Conservation (phyloP, 2,329 filamentous ascomycete genomes). For the Microcyclosporella mali region DNA sequence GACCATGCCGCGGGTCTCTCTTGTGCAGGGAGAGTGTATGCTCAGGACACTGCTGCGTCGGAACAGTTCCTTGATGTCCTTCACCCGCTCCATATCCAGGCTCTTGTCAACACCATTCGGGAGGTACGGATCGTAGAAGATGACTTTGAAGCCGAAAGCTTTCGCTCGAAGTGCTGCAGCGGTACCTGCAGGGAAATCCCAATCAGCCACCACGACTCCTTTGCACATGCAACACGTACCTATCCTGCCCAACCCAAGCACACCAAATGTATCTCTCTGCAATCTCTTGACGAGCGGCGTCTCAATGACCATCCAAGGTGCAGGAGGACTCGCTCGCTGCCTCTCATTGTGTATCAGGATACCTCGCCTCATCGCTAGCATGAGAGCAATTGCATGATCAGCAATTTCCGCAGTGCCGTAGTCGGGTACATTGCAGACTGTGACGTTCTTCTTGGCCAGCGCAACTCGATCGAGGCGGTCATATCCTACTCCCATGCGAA, state of each 20-base stretch:
- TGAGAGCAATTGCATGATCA: slow-evolving; percentile 28
- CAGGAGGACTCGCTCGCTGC: slow-evolving; percentile 27
- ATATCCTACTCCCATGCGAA: slow-evolving; percentile 31
- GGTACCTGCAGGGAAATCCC: slow-evolving; percentile 4
- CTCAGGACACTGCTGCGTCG: slow-evolving; percentile 54
- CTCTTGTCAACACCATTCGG: slow-evolving; percentile 30
- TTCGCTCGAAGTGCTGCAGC: slow-evolving; percentile 28
- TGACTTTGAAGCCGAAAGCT: slow-evolving; percentile 28
- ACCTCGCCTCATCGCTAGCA: slow-evolving; percentile 25
- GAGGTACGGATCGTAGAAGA: slow-evolving; percentile 32
- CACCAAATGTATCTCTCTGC: slow-evolving; percentile 24
- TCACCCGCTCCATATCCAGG: slow-evolving; percentile 26
- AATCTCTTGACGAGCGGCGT: slow-evolving; percentile 26
- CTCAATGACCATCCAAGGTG: slow-evolving; percentile 25
- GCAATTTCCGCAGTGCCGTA: slow-evolving; percentile 31
- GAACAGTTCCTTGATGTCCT: slow-evolving; percentile 30
- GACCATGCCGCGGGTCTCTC: slow-evolving; percentile 48
- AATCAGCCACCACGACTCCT: too few relatives aligned
- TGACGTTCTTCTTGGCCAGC: slow-evolving; percentile 21
- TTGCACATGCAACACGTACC: slow-evolving; percentile 6
- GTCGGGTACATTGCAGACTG: slow-evolving; percentile 29
- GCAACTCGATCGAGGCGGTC: slow-evolving; percentile 27
- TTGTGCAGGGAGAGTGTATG: slow-evolving; percentile 67
- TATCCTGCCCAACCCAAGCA: slow-evolving; percentile 28
- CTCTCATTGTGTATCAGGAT: slow-evolving; percentile 28